phyloP scores from a whole-genome alignment of 306 rosid species.

The Ammopiptanthus mongolicus region DNA sequence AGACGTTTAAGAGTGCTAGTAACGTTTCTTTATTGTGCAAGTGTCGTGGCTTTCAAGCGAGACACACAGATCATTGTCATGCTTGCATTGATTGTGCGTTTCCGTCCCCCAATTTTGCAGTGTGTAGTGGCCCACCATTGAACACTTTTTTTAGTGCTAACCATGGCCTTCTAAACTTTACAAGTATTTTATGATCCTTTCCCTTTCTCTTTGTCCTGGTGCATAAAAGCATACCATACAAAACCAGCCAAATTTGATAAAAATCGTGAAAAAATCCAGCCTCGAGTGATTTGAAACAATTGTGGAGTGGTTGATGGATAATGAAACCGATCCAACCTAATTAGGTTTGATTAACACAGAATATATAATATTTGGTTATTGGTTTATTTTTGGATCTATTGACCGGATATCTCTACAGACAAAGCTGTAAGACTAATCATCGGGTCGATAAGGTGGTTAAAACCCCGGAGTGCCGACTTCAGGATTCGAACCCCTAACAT shows the following conservation, averaged over 20 bases:
- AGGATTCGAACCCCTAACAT: no score
- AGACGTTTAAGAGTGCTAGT: no score
- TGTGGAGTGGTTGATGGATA: no score
- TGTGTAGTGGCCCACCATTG: conserved; percentile 37
- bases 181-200: background rate
- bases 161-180: background rate
- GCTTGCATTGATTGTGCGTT: conserved; percentile 15
- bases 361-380: background rate
- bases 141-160: conserved; percentile 16
- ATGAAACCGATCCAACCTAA: no score
- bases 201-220: background rate
- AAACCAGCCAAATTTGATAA: background rate
- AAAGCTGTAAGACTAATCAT: no score
- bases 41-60: conserved; percentile 5
- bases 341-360: background rate
- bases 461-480: no score
- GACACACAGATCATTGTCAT: conserved; percentile 14
- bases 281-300: background rate
- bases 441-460: no score
- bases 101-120: background rate
- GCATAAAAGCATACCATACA: background rate
- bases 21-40: background rate
- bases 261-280: background rate
- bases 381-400: no score
- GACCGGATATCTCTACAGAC: no score